Conservation (phyloP, 192 early-diverging fungal genomes). For the Helicostylum pulchrum region DNA sequence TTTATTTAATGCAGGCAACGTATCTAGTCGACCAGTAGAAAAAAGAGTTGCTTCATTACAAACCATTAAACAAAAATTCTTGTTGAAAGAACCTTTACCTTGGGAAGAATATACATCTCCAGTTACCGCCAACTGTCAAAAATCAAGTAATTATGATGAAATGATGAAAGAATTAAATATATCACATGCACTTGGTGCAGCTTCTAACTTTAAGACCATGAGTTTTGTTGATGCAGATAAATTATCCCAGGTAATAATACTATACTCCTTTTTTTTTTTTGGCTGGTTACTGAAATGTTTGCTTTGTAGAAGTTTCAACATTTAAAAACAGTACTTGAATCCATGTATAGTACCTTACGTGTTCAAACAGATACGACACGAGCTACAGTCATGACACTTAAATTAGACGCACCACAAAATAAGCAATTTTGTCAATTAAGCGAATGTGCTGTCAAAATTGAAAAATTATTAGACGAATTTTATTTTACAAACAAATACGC, state of each 20-base stretch:
- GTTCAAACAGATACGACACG: conserved; percentile 12
- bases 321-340: conserved; percentile 1
- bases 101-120: conserved; percentile 8
- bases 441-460: conserved; percentile 2
- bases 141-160: background rate
- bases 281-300: too few species aligned
- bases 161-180: conserved; percentile 7
- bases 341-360: conserved; percentile 3
- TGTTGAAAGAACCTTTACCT: background rate
- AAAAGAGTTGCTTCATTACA: too few species aligned
- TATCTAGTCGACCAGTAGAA: too few species aligned
- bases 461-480: background rate
- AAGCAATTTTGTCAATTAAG: background rate
- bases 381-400: conserved; percentile 7
- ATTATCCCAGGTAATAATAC: background rate
- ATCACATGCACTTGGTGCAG: conserved; percentile 2
- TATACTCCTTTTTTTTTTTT: too few species aligned
- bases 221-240: conserved; percentile 6
- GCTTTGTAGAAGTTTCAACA: conserved; percentile 2
- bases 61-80: too few species aligned
- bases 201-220: background rate
- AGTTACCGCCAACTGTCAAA: background rate
- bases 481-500: conserved; percentile 8
- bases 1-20: too few species aligned
- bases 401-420: background rate